phyloP scores from a whole-genome alignment of 2,329 filamentous ascomycete genomes.

The Clarireedia homoeocarpa region DNA sequence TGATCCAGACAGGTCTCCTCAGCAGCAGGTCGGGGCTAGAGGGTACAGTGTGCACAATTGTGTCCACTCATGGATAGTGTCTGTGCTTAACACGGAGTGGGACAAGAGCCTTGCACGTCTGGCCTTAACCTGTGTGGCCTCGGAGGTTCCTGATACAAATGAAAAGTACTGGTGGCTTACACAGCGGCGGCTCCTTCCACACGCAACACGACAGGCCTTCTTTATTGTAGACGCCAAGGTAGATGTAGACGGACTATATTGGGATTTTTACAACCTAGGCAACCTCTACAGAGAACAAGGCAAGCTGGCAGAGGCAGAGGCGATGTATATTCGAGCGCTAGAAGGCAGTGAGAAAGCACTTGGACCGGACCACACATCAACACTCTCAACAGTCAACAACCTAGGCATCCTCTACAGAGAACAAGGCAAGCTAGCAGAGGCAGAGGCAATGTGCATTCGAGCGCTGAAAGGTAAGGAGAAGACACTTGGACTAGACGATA shows the following conservation, averaged over 20 bases:
- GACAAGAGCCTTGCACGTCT: conserved; percentile 8
- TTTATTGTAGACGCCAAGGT: too few relatives aligned
- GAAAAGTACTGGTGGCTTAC: conserved; percentile 12
- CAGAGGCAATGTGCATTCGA: conserved; percentile 6
- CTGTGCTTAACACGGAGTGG: conserved; percentile 13
- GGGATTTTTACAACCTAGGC: conserved; percentile 14
- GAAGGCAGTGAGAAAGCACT: conserved; percentile 12
- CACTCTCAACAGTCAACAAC: conserved; percentile 7
- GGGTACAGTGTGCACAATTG: conserved; percentile 15
- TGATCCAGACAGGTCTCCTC: conserved; percentile 8
- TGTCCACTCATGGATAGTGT: conserved; percentile 12
- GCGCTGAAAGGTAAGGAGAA: too few relatives aligned
- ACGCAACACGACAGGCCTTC: conserved; percentile 8
- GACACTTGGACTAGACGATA: too few relatives aligned
- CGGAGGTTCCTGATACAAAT: conserved; percentile 8
- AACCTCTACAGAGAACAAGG: conserved; percentile 19
- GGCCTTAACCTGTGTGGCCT: conserved; percentile 9
- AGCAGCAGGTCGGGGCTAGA: conserved; percentile 6
- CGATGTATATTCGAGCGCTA: conserved; percentile 12
- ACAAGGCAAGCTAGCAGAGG: not conserved
- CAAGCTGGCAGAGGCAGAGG: conserved; percentile 21
- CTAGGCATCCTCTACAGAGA: conserved; percentile 3
- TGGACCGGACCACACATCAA: conserved; percentile 15
- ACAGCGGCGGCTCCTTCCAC: conserved; percentile 17
- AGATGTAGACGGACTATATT: conserved; percentile 7